phyloP scores from a whole-genome alignment of 2,329 filamentous ascomycete species.

The Dendrostoma leiphaemia region DNA sequence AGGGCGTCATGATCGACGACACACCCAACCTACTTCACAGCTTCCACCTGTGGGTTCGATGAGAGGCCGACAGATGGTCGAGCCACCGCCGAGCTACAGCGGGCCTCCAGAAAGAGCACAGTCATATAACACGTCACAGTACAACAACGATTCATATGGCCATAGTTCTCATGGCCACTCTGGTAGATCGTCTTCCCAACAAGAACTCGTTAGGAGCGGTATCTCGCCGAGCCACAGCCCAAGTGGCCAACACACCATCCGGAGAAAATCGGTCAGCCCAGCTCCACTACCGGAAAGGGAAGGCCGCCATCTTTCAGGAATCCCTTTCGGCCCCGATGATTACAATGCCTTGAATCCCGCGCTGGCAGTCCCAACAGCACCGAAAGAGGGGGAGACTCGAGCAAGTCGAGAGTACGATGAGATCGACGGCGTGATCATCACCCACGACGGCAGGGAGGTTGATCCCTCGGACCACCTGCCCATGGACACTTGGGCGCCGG shows the following conservation, averaged over 20 bases:
- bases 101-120: conserved; percentile 23
- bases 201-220: conserved; percentile 37
- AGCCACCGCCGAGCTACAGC: conserved; percentile 26
- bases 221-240: conserved; percentile 35
- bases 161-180: conserved; percentile 41
- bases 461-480: conserved; percentile 81
- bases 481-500: conserved; percentile 73
- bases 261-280: conserved; percentile 68
- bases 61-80: conserved; percentile 39
- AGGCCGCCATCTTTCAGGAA: conserved; percentile 53
- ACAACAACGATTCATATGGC: conserved; percentile 32
- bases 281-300: conserved; percentile 52
- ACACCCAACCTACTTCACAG: conserved; percentile 34
- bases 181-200: conserved; percentile 29
- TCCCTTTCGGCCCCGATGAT: conserved; percentile 74
- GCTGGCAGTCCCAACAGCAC: conserved; percentile 33
- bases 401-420: conserved; percentile 45
- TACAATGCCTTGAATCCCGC: conserved; percentile 71
- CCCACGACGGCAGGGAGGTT: conserved; percentile 71
- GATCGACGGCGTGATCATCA: conserved; percentile 68
- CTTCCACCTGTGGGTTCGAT: conserved; percentile 37
- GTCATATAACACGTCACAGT: conserved; percentile 31
- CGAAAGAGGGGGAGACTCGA: conserved; percentile 25
- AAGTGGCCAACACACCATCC: conserved; percentile 50
- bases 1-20: conserved; percentile 44